Percentiles rank a stretch among this genome's conserved stretches.
phyloP scores from a whole-genome alignment of 768 basidiomycete genomes.

The Psilocybe azurescens region DNA sequence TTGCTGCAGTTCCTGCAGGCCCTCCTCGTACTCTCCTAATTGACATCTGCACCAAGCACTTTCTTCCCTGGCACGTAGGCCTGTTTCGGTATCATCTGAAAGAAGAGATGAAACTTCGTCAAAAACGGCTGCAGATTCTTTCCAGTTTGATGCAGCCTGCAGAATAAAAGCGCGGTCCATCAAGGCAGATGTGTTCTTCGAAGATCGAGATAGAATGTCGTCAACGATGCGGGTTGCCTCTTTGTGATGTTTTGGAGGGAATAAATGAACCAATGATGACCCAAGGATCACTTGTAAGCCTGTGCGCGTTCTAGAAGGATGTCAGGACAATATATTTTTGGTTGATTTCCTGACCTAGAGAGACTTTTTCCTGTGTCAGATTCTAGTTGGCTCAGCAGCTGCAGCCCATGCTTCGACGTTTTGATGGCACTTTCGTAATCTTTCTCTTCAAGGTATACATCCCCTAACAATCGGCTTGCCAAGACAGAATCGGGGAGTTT shows the following conservation, averaged over 20 bases:
- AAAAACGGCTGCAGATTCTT: conserved; percentile 69
- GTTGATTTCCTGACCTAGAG: conserved; percentile 41
- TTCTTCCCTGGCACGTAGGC: conserved; percentile 78
- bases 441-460: conserved; percentile 67
- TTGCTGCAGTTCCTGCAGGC: conserved; percentile 49
- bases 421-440: conserved; percentile 80
- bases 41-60: conserved; percentile 83
- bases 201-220: conserved; percentile 66
- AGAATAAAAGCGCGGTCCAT: conserved; percentile 80
- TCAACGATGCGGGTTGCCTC: conserved; percentile 79
- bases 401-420: conserved; percentile 73
- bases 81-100: conserved; percentile 48
- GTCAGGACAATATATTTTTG: conserved; percentile 1
- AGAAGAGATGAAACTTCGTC: conserved; percentile 55
- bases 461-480: conserved; percentile 66
- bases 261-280: conserved; percentile 81
- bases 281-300: conserved; percentile 77
- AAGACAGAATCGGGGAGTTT: conserved; percentile 61
- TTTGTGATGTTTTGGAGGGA: conserved; percentile 88
- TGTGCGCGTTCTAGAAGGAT: conserved; percentile 54
- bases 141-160: conserved; percentile 68
- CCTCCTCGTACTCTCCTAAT: conserved; percentile 48
- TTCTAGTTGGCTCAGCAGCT: conserved; percentile 58
- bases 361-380: conserved; percentile 59
- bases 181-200: conserved; percentile 66